Evolutionary conservation across 352 stramenopile genomes (phyloP).

Genomic region (Phytopythium oedochilum): DNA sequence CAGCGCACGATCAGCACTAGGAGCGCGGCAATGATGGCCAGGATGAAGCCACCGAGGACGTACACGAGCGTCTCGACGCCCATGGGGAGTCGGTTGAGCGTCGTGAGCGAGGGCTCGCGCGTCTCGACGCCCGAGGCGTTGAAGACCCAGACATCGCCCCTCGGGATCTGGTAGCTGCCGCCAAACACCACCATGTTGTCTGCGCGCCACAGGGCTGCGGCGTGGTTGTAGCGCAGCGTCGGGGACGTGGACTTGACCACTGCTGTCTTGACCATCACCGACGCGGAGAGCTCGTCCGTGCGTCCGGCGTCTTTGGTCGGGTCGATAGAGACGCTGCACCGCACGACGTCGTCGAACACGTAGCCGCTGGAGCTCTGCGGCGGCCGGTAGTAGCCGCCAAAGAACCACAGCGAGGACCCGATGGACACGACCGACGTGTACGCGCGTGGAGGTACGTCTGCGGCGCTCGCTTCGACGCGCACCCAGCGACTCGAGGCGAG

Average conservation of each 20-base stretch:
- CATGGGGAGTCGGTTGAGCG: slow-evolving; percentile 20
- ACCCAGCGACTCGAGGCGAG: slow-evolving; percentile 39
- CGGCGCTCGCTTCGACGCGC: slow-evolving; percentile 10
- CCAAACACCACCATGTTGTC: slow-evolving; percentile 60
- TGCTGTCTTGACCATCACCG: slow-evolving; percentile 24
- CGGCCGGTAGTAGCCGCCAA: slow-evolving; percentile 62
- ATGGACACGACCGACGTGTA: slow-evolving; percentile 66
- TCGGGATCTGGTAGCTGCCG: slow-evolving; percentile 66
- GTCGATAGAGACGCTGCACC: slow-evolving; percentile 26
- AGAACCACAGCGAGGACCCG: slow-evolving; percentile 59
- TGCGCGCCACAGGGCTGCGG: slow-evolving; percentile 38
- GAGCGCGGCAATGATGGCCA: slow-evolving; percentile 54
- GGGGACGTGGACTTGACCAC: slow-evolving; percentile 15
- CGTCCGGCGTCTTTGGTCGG: slow-evolving; percentile 6
- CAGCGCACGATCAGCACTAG: slow-evolving; percentile 60
- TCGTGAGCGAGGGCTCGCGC: slow-evolving; percentile 6
- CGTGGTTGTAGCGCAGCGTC: slow-evolving; percentile 64
- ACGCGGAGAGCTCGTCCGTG: slow-evolving; percentile 7
- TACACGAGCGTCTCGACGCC: slow-evolving; percentile 71
- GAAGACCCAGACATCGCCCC: slow-evolving; percentile 63
- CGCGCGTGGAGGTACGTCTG: slow-evolving; percentile 25
- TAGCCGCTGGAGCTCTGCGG: slow-evolving; percentile 51
- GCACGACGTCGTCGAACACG: slow-evolving; percentile 64
- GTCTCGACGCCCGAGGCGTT: slow-evolving; percentile 24
- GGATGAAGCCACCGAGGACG: slow-evolving; percentile 59